A percentile compares a stretch with the other conserved stretches of the same genome.
phyloP scores from a whole-genome alignment of 2,329 filamentous ascomycete species.

The Laburnicola sp. region DNA sequence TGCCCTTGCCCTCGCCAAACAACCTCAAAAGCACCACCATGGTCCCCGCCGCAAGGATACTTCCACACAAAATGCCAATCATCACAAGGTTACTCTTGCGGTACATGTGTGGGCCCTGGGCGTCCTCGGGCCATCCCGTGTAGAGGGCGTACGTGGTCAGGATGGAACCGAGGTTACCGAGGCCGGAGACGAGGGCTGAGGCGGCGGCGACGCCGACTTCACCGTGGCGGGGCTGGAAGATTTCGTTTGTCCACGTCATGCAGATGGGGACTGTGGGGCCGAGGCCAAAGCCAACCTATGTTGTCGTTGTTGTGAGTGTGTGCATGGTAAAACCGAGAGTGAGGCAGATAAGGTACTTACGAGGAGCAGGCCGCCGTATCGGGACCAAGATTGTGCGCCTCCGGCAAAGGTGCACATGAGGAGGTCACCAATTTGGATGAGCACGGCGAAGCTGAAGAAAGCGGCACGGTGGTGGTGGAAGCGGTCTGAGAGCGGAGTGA shows the following conservation, averaged over 20 bases:
- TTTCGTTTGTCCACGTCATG: constrained; percentile 91
- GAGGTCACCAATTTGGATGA: constrained; percentile 80
- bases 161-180: constrained; percentile 85
- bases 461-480: constrained; percentile 78
- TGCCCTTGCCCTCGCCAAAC: constrained; percentile 38
- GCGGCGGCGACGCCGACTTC: constrained; percentile 89
- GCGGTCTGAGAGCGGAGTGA: constrained; percentile 83
- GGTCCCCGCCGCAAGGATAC: constrained; percentile 70
- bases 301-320: not conserved
- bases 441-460: constrained; percentile 77
- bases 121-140: constrained; percentile 80
- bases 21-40: constrained; percentile 68
- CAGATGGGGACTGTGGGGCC: constrained; percentile 89
- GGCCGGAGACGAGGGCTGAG: constrained; percentile 79
- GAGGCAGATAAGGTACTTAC: constrained; percentile 53
- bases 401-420: constrained; percentile 76
- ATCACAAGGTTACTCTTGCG: constrained; percentile 84
- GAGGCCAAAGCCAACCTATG: constrained; percentile 73
- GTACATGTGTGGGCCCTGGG: constrained; percentile 68
- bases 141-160: constrained; percentile 89
- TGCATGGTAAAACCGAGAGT: not conserved
- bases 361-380: constrained; percentile 86
- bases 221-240: constrained; percentile 86
- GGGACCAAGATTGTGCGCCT: constrained; percentile 71
- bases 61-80: constrained; percentile 80